Evolutionary conservation across 225 moss, liverwort and hornwort species (phyloP), one percentile per base, ranked within the genome.

Genomic region (Lunularia cruciata): DNA sequence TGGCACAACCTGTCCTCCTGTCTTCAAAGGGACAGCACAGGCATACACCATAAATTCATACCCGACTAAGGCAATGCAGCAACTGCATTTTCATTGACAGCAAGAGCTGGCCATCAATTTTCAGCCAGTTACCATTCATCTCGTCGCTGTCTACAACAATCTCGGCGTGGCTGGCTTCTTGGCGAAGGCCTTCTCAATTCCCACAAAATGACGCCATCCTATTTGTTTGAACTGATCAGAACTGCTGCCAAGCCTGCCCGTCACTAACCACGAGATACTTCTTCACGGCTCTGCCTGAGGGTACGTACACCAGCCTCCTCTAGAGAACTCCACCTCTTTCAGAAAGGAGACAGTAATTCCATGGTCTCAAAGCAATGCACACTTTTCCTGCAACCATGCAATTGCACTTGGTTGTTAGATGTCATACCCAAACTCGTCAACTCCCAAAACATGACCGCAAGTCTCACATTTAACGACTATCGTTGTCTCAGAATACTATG

Each of bases 321-420:
- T 25, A 23, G 49, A 61, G 26, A 26, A 16, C 51, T 57, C 57
- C 19, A 43, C 7, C 16, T 39, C 66, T 67, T 51, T 11, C 13
- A 63, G 51, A 19, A 34, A 30, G 27, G 39, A 53, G 27, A 22
- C 43, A 16, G 60, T 60, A 67, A 35, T 54, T 60, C 72, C 25
- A 68, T 61, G 4, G 37, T 43, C 31, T 20, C 30, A 60, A 49
- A 45, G 53, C 61, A 47, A 16, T 28, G 42, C 71, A 39, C 37
- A 18, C 33, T 59, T 28, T 42, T 47, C 77, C 77, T 77, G 77
- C 61, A 75, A 43, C n/a, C n/a, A n/a, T n/a, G n/a, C n/a, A n/a
- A n/a, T n/a, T n/a, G n/a, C n/a, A n/a, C n/a, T n/a, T n/a, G n/a
- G n/a, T n/a, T n/a, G n/a, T n/a, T n/a, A n/a, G n/a, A n/a, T n/a